A percentile compares a stretch with the other conserved stretches of the same genome.
These are phyloP conservation scores for Fragaria nilgerrensis DNA, from an alignment of 306 rosid species.

Conservation along the genomic window DNA sequence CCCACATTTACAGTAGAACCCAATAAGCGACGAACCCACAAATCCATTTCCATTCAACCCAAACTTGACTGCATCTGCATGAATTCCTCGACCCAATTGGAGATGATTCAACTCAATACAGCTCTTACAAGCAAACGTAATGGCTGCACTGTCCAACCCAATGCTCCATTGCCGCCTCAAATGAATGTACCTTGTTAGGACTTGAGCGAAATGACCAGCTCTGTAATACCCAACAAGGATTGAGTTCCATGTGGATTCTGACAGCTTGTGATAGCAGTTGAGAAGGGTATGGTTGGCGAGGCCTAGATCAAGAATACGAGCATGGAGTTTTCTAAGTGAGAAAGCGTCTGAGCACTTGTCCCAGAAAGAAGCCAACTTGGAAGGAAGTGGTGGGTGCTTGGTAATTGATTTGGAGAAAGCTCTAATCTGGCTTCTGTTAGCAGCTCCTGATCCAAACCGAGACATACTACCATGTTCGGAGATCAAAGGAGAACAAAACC, in stretches of 20 bases:
- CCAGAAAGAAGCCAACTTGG: slow-evolving; percentile 12
- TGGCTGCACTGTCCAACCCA: slow-evolving; percentile 29
- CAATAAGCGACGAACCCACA: slow-evolving; percentile 48
- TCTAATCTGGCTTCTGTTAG: slow-evolving; percentile 11
- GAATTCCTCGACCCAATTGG: slow-evolving; percentile 41
- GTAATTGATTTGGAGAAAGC: neutral
- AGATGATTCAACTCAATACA: slow-evolving; percentile 27
- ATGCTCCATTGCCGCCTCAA: slow-evolving; percentile 24
- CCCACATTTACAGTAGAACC: slow-evolving; percentile 26
- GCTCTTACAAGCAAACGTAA: slow-evolving; percentile 38
- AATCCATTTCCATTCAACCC: slow-evolving; percentile 38
- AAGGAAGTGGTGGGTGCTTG: neutral
- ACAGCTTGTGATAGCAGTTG: slow-evolving; percentile 28
- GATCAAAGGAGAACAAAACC: too few relatives aligned
- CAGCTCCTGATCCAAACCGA: slow-evolving; percentile 8
- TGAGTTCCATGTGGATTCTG: slow-evolving; percentile 30
- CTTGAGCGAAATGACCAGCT: slow-evolving; percentile 20
- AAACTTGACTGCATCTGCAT: slow-evolving; percentile 42
- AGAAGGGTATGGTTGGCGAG: slow-evolving; percentile 17
- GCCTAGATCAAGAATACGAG: slow-evolving; percentile 27
- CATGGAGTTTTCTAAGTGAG: slow-evolving; percentile 30
- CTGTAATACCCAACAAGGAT: slow-evolving; percentile 31
- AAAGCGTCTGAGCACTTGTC: slow-evolving; percentile 24
- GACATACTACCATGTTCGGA: slow-evolving; percentile 3
- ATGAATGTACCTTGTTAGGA: slow-evolving; percentile 30